Percentiles rank a stretch among this genome's conserved stretches.
These are phyloP conservation scores for Cyberlindnera subsufficiens DNA, from an alignment of 805 yeast species.

Conservation along the genomic window DNA sequence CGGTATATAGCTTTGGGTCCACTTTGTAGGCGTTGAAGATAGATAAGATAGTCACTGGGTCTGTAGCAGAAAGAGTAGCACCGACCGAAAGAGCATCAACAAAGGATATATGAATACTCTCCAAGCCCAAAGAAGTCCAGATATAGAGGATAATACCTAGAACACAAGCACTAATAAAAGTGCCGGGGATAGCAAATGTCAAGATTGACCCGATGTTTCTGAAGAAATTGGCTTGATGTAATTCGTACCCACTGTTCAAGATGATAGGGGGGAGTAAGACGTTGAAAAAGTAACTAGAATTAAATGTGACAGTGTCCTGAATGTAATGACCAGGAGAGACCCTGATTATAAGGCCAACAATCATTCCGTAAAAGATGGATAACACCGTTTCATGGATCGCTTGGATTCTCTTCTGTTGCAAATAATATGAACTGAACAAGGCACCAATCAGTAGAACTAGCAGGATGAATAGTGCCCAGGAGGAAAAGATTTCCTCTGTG, in stretches of 20 bases:
- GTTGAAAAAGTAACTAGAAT: slow-evolving; percentile 90
- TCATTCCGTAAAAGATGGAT: slow-evolving; percentile 94
- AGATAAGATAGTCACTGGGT: slow-evolving; percentile 94
- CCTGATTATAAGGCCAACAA: slow-evolving; percentile 87
- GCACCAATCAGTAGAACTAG: slow-evolving; percentile 78
- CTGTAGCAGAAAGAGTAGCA: slow-evolving; percentile 96
- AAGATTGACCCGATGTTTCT: slow-evolving; percentile 85
- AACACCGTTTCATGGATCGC: slow-evolving; percentile 97
- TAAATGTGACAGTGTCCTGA: slow-evolving; percentile 94
- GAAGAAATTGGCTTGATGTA: slow-evolving; percentile 93
- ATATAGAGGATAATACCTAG: slow-evolving; percentile 81
- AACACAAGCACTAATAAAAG: slow-evolving; percentile 86
- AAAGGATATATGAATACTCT: slow-evolving; percentile 80
- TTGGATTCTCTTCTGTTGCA: slow-evolving; percentile 86
- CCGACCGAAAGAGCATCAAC: slow-evolving; percentile 98
- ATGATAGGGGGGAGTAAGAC: slow-evolving; percentile 93
- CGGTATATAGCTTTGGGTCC: slow-evolving; percentile 94
- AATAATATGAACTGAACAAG: slow-evolving; percentile 89
- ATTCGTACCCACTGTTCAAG: slow-evolving; percentile 91
- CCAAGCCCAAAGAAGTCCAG: slow-evolving; percentile 91
- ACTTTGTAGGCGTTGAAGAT: slow-evolving; percentile 97
- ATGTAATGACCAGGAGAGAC: slow-evolving; percentile 94
- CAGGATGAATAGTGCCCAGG: slow-evolving; percentile 94
- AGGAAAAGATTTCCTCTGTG: slow-evolving; percentile 90
- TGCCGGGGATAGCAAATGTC: slow-evolving; percentile 95